phyloP scores from a whole-genome alignment of 1,284 basidiomycete species.

The Cystobasidium sp. region DNA sequence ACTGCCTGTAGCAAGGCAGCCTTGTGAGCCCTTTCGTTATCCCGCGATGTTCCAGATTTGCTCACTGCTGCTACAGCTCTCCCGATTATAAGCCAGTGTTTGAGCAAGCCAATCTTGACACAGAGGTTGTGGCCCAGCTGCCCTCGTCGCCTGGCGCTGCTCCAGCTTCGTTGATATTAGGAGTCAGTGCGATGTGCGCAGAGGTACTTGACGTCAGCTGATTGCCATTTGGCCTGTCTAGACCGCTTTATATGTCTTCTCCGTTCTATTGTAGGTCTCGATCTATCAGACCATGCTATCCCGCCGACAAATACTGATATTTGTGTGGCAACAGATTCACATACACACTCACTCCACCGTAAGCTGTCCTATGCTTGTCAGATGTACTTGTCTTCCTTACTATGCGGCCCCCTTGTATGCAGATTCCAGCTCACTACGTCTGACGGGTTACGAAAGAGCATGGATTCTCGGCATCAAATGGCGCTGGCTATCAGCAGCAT shows the following conservation, averaged over 20 bases:
- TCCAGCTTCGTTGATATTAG: conserved; percentile 2
- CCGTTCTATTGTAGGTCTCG: conserved; percentile 16
- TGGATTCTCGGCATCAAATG: conserved; percentile 32
- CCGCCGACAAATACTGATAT: neutral
- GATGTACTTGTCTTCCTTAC: too few relatives aligned
- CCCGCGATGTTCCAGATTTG: neutral
- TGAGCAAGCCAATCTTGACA: conserved; percentile 26
- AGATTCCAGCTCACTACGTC: neutral
- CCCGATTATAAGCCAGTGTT: conserved; percentile 21
- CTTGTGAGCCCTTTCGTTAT: neutral
- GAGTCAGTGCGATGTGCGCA: neutral
- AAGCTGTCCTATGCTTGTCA: neutral
- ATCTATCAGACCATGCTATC: neutral
- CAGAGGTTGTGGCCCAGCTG: neutral
- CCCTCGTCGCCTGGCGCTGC: conserved; percentile 17
- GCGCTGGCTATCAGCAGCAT: conserved; percentile 10
- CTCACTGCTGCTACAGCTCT: conserved; percentile 22
- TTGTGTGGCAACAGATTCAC: neutral
- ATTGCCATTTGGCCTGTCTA: neutral
- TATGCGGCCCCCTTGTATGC: neutral
- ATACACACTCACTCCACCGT: conserved; percentile 2
- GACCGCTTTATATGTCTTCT: conserved; percentile 2
- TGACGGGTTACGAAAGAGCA: neutral
- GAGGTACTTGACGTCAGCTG: neutral
- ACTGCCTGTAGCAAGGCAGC: conserved; percentile 4